Conservation (phyloP, 2,329 filamentous ascomycete genomes). For the Fusarium sp. region DNA sequence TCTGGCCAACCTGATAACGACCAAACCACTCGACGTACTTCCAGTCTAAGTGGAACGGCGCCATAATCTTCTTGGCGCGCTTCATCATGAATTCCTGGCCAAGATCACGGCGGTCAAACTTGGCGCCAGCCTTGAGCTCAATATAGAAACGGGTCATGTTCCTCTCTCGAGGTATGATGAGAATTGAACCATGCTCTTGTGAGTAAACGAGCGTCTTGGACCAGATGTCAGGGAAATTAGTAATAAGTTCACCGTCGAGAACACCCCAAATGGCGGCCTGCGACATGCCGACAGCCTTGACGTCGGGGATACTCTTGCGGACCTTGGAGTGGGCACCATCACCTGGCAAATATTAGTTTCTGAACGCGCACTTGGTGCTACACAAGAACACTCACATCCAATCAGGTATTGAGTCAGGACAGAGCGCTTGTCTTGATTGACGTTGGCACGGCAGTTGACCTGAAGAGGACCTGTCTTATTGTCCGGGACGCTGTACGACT, state of each 20-base stretch:
- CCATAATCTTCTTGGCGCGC: conserved; percentile 71
- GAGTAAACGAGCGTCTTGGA: conserved; percentile 78
- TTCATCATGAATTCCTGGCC: conserved; percentile 78
- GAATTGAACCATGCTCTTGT: conserved; percentile 74
- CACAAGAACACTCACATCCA: conserved; percentile 66
- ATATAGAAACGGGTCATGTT: conserved; percentile 77
- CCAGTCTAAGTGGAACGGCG: conserved; percentile 69
- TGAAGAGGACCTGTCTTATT: conserved; percentile 60
- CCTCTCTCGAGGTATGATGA: conserved; percentile 80
- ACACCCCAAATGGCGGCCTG: conserved; percentile 75
- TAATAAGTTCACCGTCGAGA: conserved; percentile 76
- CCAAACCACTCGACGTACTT: conserved; percentile 77
- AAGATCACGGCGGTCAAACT: conserved; percentile 56
- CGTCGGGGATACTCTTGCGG: conserved; percentile 71
- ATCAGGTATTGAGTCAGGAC: conserved; percentile 74
- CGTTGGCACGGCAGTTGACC: conserved; percentile 65
- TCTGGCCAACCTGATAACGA: conserved; percentile 77
- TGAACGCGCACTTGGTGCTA: background rate
- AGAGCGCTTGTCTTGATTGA: conserved; percentile 62
- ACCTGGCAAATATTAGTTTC: conserved; percentile 53
- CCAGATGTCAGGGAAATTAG: conserved; percentile 81
- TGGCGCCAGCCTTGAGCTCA: conserved; percentile 63
- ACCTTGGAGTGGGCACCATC: conserved; percentile 80
- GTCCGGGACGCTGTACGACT: conserved; percentile 64
- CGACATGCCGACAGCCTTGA: conserved; percentile 67